Conservation (phyloP, 768 basidiomycete genomes). For the Calocybe cyanea region DNA sequence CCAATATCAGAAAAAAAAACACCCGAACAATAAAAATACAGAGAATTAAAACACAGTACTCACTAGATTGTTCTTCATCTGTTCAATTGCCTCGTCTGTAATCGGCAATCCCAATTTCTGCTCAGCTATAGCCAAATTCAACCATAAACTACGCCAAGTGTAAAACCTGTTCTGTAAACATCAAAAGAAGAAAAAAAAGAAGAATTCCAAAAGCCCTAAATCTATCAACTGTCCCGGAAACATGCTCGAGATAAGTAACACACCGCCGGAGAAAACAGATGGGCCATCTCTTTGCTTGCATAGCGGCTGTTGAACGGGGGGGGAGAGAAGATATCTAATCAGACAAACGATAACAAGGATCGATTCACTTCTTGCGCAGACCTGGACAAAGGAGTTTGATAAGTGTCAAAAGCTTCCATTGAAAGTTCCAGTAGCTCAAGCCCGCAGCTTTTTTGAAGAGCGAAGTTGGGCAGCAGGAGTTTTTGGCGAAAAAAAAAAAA, state of each 20-base stretch:
- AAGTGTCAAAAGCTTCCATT: constrained; percentile 66
- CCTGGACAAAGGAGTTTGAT: constrained; percentile 83
- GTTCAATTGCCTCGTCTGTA: constrained; percentile 83
- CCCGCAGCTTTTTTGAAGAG: no score
- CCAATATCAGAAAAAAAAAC: no score
- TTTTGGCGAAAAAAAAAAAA: no score
- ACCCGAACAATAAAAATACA: no score
- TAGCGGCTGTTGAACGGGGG: no score
- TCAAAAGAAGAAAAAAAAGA: neutral
- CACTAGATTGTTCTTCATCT: constrained; percentile 94
- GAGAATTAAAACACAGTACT: no score
- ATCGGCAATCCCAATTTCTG: constrained; percentile 92
- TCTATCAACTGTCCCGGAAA: neutral
- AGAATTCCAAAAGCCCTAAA: neutral
- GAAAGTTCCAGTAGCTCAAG: neutral
- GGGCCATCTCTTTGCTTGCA: constrained; percentile 98
- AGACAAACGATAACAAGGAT: neutral
- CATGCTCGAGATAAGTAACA: constrained; percentile 22
- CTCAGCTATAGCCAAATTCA: constrained; percentile 94
- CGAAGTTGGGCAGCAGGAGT: no score
- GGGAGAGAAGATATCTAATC: constrained; percentile 8
- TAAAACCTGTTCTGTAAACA: constrained; percentile 78
- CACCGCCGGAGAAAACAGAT: constrained; percentile 93
- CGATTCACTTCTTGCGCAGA: constrained; percentile 25
- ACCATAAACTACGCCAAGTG: constrained; percentile 95